Percentiles rank a stretch among this genome's conserved stretches.
Conservation (phyloP, 805 yeast genomes). For the Wickerhamiella slavikovae region DNA sequence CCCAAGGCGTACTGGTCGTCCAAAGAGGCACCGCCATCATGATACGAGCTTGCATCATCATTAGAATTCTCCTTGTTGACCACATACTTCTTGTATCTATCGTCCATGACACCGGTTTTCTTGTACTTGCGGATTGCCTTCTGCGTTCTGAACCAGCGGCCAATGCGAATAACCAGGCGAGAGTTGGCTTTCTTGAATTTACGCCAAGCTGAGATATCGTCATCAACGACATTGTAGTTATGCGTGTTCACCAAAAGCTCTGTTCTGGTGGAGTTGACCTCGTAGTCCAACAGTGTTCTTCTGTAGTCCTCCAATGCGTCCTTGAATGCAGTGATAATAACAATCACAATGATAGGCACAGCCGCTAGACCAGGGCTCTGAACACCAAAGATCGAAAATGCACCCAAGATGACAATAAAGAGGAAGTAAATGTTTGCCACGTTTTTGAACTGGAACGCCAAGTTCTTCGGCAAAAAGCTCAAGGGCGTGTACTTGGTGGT, state of each 20-base stretch:
- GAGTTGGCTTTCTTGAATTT: conserved; percentile 35
- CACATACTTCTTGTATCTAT: too few relatives aligned
- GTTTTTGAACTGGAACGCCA: conserved; percentile 61
- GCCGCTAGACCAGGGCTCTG: conserved; percentile 53
- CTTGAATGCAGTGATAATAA: conserved; percentile 48
- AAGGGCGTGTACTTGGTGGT: conserved; percentile 91
- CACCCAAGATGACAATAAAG: conserved; percentile 55
- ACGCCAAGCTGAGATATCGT: conserved; percentile 43
- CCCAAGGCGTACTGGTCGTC: neutral
- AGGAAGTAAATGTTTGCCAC: conserved; percentile 83
- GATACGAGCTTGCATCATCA: conserved; percentile 8
- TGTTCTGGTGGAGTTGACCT: conserved; percentile 44
- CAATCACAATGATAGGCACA: conserved; percentile 66
- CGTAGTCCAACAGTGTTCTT: conserved; percentile 41
- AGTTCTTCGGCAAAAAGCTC: conserved; percentile 69
- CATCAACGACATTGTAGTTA: conserved; percentile 38
- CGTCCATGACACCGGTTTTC: too few relatives aligned
- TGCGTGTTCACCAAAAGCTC: conserved; percentile 32
- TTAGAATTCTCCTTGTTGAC: neutral
- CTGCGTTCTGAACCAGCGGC: conserved; percentile 6
- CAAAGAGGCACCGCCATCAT: conserved; percentile 4
- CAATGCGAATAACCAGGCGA: conserved; percentile 4
- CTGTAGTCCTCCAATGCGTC: conserved; percentile 65
- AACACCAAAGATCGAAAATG: conserved; percentile 54
- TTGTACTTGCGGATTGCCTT: conserved; percentile 1